These are phyloP conservation scores for Parathielavia hyrcaniae DNA, from an alignment of 495 filamentous ascomycete genomes.

Conservation along the genomic window DNA sequence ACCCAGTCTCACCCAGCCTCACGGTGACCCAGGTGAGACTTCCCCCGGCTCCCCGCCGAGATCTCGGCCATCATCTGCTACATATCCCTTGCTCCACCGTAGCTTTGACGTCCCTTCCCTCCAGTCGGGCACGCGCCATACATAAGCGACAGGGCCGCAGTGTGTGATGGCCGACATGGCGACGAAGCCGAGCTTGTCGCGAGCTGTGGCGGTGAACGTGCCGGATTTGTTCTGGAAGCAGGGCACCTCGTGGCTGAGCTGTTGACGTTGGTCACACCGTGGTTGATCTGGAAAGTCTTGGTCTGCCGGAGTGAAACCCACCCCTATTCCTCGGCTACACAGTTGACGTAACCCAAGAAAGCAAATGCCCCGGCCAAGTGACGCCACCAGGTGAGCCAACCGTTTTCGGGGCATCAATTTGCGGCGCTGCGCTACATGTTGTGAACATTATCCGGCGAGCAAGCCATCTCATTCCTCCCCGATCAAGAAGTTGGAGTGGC, in stretches of 20 bases:
- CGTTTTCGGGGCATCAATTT: no score
- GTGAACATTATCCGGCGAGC: no score
- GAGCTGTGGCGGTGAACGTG: slow-evolving; percentile 33
- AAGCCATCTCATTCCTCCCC: no score
- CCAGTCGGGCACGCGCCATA: slow-evolving; percentile 46
- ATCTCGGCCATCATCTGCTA: slow-evolving; percentile 47
- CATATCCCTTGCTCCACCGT: slow-evolving; percentile 43
- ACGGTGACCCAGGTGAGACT: slow-evolving; percentile 22
- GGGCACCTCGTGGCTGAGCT: slow-evolving; percentile 38
- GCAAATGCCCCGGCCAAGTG: no score
- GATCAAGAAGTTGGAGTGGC: no score
- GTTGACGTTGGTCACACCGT: slow-evolving; percentile 22
- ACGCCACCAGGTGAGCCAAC: no score
- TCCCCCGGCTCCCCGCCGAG: slow-evolving; percentile 25
- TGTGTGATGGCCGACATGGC: slow-evolving; percentile 40
- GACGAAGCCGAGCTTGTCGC: slow-evolving; percentile 39
- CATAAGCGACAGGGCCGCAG: slow-evolving; percentile 45
- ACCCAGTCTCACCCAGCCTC: no score
- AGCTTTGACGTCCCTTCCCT: slow-evolving; percentile 37
- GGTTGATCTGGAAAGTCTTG: slow-evolving; percentile 42
- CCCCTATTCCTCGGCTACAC: slow-evolving; percentile 30
- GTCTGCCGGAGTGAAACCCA: slow-evolving; percentile 44
- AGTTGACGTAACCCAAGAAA: slow-evolving; percentile 35
- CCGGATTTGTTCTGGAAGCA: slow-evolving; percentile 38
- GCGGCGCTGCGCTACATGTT: no score